Conservation (phyloP, 1,139 yeast genomes). For the Wickerhamomyces sp. region DNA sequence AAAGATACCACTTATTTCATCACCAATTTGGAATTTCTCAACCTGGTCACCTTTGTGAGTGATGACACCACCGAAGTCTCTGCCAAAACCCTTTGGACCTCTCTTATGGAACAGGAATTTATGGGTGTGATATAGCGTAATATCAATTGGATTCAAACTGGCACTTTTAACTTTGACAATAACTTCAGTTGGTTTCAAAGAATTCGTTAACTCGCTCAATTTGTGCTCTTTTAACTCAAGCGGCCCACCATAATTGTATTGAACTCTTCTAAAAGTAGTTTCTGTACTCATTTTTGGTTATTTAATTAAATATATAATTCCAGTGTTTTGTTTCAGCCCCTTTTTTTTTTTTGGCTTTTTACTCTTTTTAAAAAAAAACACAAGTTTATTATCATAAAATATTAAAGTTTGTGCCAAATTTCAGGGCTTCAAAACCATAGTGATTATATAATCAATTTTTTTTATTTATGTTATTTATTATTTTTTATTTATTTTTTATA, state of each 20-base stretch:
- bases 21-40: slow-evolving; percentile 56
- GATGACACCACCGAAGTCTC: slow-evolving; percentile 77
- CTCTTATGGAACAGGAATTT: slow-evolving; percentile 9
- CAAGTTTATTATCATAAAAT: too few relatives aligned
- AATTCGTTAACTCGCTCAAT: slow-evolving; percentile 1
- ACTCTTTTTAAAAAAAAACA: too few relatives aligned
- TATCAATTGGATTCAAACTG: slow-evolving; percentile 72
- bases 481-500: too few relatives aligned
- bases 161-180: slow-evolving; percentile 53
- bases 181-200: slow-evolving; percentile 11
- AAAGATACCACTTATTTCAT: slow-evolving; percentile 28
- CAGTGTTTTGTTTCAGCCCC: too few relatives aligned
- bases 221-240: slow-evolving; percentile 1
- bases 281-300: not conserved
- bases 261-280: slow-evolving; percentile 4
- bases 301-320: too few relatives aligned
- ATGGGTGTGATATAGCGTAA: slow-evolving; percentile 24
- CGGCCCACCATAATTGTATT: slow-evolving; percentile 2
- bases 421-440: too few relatives aligned
- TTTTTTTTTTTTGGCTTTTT: too few relatives aligned
- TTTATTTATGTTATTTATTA: too few relatives aligned
- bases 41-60: slow-evolving; percentile 66
- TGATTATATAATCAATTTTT: too few relatives aligned
- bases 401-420: too few relatives aligned
- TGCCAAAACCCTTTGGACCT: slow-evolving; percentile 37